These are phyloP conservation scores for Dichomitus squalens DNA, from an alignment of 1,284 basidiomycete species.

Conservation along the genomic window DNA sequence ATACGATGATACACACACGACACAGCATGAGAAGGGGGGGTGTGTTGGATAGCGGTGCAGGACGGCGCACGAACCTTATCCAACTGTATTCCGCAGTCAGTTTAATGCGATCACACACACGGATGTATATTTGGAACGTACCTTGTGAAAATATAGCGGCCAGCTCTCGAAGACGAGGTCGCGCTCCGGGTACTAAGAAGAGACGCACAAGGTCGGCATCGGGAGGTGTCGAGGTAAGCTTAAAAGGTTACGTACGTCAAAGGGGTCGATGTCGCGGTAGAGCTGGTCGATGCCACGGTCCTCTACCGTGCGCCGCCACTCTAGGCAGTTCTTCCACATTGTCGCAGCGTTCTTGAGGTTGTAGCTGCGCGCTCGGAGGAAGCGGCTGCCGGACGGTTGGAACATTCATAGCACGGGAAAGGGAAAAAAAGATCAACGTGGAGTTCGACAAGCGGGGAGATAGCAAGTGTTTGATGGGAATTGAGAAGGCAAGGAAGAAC, in stretches of 20 bases:
- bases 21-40: background rate
- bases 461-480: too few relatives aligned
- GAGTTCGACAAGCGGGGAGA: too few relatives aligned
- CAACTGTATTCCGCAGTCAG: constrained; percentile 39
- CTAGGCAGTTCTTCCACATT: constrained; percentile 61
- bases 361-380: constrained; percentile 66
- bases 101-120: background rate
- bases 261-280: constrained; percentile 58
- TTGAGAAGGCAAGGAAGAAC: too few relatives aligned
- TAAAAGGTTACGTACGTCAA: constrained; percentile 48
- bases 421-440: background rate
- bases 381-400: constrained; percentile 48
- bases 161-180: constrained; percentile 68
- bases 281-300: constrained; percentile 61
- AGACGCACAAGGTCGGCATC: background rate
- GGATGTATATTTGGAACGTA: constrained; percentile 27
- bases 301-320: constrained; percentile 59
- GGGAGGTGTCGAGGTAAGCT: background rate
- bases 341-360: constrained; percentile 53
- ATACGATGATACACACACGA: too few relatives aligned
- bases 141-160: constrained; percentile 78
- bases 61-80: constrained; percentile 51
- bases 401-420: constrained; percentile 1
- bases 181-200: constrained; percentile 63
- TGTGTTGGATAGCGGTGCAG: background rate